phyloP scores from a whole-genome alignment of 2,329 filamentous ascomycete species.

The Rugonectria rugulosa region DNA sequence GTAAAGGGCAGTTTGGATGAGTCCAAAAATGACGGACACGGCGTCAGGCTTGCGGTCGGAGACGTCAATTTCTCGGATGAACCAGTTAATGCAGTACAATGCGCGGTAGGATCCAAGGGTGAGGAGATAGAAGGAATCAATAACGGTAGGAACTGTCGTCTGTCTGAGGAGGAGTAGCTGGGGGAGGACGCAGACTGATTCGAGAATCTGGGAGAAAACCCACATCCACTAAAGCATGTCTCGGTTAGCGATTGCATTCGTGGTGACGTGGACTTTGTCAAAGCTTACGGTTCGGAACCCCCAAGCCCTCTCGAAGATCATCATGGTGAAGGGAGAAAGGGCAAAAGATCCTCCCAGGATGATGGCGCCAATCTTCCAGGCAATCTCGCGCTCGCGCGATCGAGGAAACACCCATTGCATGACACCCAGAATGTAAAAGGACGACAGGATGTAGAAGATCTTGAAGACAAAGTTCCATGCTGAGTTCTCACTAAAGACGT shows the following conservation, averaged over 20 bases:
- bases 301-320: conserved; percentile 68
- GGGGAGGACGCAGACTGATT: conserved; percentile 88
- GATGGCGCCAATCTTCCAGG: conserved; percentile 87
- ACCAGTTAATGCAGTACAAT: conserved; percentile 93
- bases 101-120: conserved; percentile 87
- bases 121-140: conserved; percentile 95
- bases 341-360: conserved; percentile 71
- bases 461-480: conserved; percentile 84
- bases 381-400: conserved; percentile 87
- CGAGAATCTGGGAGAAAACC: conserved; percentile 90
- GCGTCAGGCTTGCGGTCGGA: conserved; percentile 68
- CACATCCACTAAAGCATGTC: conserved; percentile 76
- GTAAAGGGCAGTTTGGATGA: conserved; percentile 90
- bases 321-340: conserved; percentile 74
- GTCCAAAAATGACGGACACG: conserved; percentile 83
- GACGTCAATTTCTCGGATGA: conserved; percentile 70
- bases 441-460: conserved; percentile 85
- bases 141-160: conserved; percentile 94
- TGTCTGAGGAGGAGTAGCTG: conserved; percentile 92
- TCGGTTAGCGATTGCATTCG: conserved; percentile 15
- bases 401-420: conserved; percentile 89
- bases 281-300: conserved; percentile 58
- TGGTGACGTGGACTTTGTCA: not conserved
- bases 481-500: conserved; percentile 70
- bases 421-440: conserved; percentile 83